Conservation (phyloP, 208 protist genomes). For the Crithidia fasciculata region DNA sequence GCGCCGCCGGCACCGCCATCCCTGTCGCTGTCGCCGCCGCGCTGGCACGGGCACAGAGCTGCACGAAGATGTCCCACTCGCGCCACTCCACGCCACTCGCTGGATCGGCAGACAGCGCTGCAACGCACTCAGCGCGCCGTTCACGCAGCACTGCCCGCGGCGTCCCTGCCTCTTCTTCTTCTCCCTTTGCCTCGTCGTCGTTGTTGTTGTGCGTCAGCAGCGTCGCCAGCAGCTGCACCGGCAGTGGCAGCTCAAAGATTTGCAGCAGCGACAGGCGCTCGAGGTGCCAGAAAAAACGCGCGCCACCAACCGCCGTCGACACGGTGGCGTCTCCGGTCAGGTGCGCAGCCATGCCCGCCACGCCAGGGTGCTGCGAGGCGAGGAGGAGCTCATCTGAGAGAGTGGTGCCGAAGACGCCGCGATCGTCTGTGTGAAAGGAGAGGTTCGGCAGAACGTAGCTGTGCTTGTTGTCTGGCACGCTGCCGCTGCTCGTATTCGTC, state of each 20-base stretch:
- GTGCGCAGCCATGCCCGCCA: constrained; percentile 9
- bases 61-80: constrained; percentile 32
- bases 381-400: constrained; percentile 64
- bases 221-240: constrained; percentile 43
- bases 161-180: not conserved
- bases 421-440: constrained; percentile 85
- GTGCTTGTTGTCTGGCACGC: not conserved
- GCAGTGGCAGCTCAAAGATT: constrained; percentile 64
- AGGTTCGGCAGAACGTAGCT: constrained; percentile 51
- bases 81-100: constrained; percentile 6
- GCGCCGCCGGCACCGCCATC: constrained; percentile 10
- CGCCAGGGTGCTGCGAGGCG: constrained; percentile 46
- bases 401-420: constrained; percentile 82
- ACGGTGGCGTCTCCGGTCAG: not conserved
- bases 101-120: not conserved
- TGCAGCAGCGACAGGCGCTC: constrained; percentile 56
- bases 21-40: not conserved
- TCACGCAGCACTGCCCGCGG: not conserved
- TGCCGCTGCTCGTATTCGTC: not conserved
- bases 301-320: not conserved
- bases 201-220: not conserved
- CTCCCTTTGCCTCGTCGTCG: not conserved
- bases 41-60: constrained; percentile 1
- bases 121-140: not conserved
- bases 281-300: constrained; percentile 46